Evolutionary conservation across 2,329 filamentous ascomycete species (phyloP), one percentile per base, ranked within the genome.

Genomic region (Talaromyces sp.): DNA sequence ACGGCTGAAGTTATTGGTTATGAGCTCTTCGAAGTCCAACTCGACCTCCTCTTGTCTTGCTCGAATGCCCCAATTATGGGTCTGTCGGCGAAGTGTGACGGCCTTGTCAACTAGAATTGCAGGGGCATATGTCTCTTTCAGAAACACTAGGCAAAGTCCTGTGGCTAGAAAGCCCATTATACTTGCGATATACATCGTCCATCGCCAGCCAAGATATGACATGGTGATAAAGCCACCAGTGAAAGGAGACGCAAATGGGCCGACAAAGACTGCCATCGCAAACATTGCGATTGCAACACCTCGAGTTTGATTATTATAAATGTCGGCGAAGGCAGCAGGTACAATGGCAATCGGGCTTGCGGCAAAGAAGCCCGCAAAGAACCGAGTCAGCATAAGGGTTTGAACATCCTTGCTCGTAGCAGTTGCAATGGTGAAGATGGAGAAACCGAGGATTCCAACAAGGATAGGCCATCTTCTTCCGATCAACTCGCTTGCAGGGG

Each of bases 51-150:
- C 79, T 57, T 75, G 73, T 56, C 79, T 79, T 1, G 82, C 82
- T 52, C 84, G 81, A 36, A 85, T 84, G 1, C 81, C 82, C 82
- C 82, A 85, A 54, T 84, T 85, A 54, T 77, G 77, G 0, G 82
- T 85, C 40, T 79, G 67, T 11, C 81, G 72, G 14, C 82, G 73
- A 2, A 85, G 64, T 43, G 80, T 76, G 0, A 75, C 65, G 0
- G 82, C 82, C 37, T 70, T 70, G 20, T 62, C 64, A 16, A 69
- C 64, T 7, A 70, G 55, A 3, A 70, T 62, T 1, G 63, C 61
- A 0, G 82, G 82, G 0, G 80, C 76, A 57, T 84, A 85, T 0
- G 80, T 80, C 60, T 85, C 82, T 44, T 80, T 72, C 20, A 83
- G 70, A 62, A 82, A 81, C 13, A 68, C 1, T 1, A 66, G n/a